These are phyloP conservation scores for Grosmannia penicillata DNA, from an alignment of 2,329 filamentous ascomycete species.

Conservation along the genomic window DNA sequence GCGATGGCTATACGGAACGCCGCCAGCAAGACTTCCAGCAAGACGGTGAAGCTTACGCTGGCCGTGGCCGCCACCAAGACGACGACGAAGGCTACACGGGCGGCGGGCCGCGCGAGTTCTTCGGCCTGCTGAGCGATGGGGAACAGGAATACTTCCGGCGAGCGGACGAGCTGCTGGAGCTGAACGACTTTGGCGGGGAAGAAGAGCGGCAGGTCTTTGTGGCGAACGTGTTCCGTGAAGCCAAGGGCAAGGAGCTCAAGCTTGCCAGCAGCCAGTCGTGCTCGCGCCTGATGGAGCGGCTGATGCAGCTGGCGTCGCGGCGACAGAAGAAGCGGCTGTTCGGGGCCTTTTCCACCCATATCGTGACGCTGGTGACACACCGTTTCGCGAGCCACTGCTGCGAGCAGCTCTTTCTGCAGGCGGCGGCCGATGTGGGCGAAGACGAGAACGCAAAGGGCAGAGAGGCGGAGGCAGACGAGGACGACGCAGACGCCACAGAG, in stretches of 20 bases:
- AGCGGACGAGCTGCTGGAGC: constrained; percentile 77
- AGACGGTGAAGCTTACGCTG: not conserved
- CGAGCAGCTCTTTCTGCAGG: constrained; percentile 77
- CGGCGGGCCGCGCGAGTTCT: constrained; percentile 55
- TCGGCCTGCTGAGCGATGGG: constrained; percentile 79
- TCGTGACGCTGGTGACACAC: constrained; percentile 81
- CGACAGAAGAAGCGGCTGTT: constrained; percentile 79
- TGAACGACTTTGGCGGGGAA: constrained; percentile 65
- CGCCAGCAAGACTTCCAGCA: no score
- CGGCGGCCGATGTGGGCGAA: constrained; percentile 32
- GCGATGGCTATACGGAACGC: no score
- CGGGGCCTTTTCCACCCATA: constrained; percentile 71
- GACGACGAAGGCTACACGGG: not conserved
- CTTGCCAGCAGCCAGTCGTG: constrained; percentile 91
- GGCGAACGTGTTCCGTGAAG: constrained; percentile 73
- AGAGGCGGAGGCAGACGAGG: constrained; percentile 26
- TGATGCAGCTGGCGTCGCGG: constrained; percentile 69
- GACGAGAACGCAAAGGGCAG: constrained; percentile 21
- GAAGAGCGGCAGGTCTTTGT: constrained; percentile 62
- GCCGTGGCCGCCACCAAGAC: not conserved
- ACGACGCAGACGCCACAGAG: constrained; percentile 24
- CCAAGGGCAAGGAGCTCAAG: constrained; percentile 86
- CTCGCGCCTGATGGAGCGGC: constrained; percentile 78
- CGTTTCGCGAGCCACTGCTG: constrained; percentile 96
- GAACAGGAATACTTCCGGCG: constrained; percentile 93